A percentile compares a stretch with the other conserved stretches of the same genome.
phyloP scores from a whole-genome alignment of 2,329 filamentous ascomycete species.

The Akanthomyces lecanii region DNA sequence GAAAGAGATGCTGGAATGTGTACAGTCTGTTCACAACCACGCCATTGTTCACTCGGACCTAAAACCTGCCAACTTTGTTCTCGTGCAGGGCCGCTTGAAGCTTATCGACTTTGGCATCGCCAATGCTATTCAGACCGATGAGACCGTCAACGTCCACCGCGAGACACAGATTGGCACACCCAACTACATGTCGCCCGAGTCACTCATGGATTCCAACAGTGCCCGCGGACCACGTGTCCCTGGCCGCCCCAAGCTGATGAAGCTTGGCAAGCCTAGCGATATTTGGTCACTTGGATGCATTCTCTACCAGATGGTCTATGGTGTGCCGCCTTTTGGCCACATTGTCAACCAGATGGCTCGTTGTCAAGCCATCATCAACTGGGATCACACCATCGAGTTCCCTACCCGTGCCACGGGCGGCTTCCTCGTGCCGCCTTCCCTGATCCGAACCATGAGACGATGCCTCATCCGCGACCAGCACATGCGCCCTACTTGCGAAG shows the following conservation, averaged over 20 bases:
- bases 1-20: constrained; percentile 98
- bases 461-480: constrained; percentile 61
- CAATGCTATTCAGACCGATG: constrained; percentile 90
- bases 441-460: constrained; percentile 58
- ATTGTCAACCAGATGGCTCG: constrained; percentile 82
- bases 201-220: constrained; percentile 80
- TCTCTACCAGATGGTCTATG: constrained; percentile 96
- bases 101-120: constrained; percentile 98
- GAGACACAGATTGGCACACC: constrained; percentile 94
- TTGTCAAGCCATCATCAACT: constrained; percentile 83
- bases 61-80: constrained; percentile 94
- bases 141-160: constrained; percentile 95
- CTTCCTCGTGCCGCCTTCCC: constrained; percentile 52
- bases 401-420: constrained; percentile 65
- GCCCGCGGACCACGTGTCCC: constrained; percentile 41
- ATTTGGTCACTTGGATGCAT: constrained; percentile 97
- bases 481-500: constrained; percentile 59
- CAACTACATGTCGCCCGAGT: constrained; percentile 98
- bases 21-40: constrained; percentile 79
- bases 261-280: constrained; percentile 91
- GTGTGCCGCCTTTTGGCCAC: constrained; percentile 90
- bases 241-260: constrained; percentile 71
- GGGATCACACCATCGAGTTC: constrained; percentile 68
- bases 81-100: constrained; percentile 86
- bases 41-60: constrained; percentile 96